A percentile compares a stretch with the other conserved stretches of the same genome.
Conservation (phyloP, 305 asterid species). For the Petunia hybrid region DNA sequence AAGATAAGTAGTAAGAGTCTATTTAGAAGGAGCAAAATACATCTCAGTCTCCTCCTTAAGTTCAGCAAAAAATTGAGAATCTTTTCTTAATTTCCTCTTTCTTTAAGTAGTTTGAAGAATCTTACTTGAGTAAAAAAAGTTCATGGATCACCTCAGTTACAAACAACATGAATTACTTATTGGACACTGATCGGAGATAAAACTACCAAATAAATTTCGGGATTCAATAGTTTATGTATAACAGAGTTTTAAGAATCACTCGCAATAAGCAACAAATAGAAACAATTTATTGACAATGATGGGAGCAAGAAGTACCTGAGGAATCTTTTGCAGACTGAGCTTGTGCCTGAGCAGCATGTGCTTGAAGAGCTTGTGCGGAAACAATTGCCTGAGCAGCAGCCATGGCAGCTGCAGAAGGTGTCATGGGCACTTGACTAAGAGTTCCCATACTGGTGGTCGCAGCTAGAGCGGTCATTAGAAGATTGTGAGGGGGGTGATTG, state of each 20-base stretch:
- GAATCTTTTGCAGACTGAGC: constrained; percentile 64
- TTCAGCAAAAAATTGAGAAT: background rate
- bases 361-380: constrained; percentile 99
- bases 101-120: background rate
- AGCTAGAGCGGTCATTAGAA: constrained; percentile 83
- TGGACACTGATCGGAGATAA: background rate
- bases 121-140: constrained; percentile 28
- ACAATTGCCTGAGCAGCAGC: constrained; percentile 99
- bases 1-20: constrained; percentile 12
- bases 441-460: constrained; percentile 81
- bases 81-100: too few species aligned
- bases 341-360: constrained; percentile 93
- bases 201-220: background rate
- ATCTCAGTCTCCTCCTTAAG: background rate
- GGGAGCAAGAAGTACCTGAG: constrained; percentile 53
- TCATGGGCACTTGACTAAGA: constrained; percentile 93
- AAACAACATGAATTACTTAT: background rate
- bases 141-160: background rate
- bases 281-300: background rate
- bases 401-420: constrained; percentile 99
- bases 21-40: background rate
- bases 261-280: background rate
- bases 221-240: background rate
- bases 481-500: constrained; percentile 87
- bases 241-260: background rate